Conservation (phyloP, 139 green algal genomes). For the Gonium pectorale region DNA sequence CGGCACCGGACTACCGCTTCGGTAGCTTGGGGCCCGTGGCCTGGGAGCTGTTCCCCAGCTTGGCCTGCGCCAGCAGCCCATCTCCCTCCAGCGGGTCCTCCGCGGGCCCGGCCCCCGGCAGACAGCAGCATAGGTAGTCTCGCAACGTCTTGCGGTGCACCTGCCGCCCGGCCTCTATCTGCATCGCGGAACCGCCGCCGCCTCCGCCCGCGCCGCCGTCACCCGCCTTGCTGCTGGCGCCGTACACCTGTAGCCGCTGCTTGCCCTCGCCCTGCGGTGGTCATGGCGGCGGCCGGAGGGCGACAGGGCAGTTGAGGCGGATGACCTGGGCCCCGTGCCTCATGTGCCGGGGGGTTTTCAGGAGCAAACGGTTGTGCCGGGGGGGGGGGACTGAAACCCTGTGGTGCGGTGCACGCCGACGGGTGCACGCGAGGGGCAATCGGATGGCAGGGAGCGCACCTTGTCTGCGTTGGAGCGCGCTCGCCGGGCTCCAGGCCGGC, state of each 20-base stretch:
- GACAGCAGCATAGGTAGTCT: slow-evolving; percentile 43
- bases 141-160: background rate
- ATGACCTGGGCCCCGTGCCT: background rate
- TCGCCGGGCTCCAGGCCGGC: background rate
- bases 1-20: too few relatives aligned
- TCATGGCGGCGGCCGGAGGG: background rate
- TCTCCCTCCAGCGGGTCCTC: slow-evolving; percentile 37
- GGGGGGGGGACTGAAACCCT: background rate
- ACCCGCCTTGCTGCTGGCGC: background rate
- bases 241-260: slow-evolving; percentile 6
- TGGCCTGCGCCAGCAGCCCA: slow-evolving; percentile 10
- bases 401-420: background rate
- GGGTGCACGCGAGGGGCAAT: background rate
- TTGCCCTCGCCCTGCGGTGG: slow-evolving; percentile 9
- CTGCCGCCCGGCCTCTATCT: slow-evolving; percentile 20
- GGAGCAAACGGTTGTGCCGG: background rate
- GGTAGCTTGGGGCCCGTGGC: too few relatives aligned
- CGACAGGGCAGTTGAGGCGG: background rate
- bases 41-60: background rate
- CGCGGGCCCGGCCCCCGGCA: slow-evolving; percentile 2
- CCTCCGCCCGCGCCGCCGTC: background rate
- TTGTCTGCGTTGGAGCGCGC: slow-evolving; percentile 1
- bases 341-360: background rate
- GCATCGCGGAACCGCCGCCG: background rate
- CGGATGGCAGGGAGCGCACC: background rate